Base-by-base conservation (phyloP, 2,329 filamentous ascomycete genomes). In the Arthrobotrys entomopaga region DNA sequence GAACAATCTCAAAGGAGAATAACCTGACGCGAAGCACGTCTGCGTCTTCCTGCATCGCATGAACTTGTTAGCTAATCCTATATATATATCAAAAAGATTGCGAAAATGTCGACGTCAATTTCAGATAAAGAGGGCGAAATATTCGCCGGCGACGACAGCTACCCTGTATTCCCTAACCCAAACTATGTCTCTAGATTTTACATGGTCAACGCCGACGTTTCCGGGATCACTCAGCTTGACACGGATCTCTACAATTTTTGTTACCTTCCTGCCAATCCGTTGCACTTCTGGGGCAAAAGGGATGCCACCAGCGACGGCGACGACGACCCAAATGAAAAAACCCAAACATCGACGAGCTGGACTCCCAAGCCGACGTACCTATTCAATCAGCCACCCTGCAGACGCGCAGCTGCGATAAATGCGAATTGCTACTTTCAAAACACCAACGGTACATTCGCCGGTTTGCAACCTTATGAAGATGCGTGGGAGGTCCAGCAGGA, bases 381-480 rank as follows among this genome's bases (percentile, higher is more conserved):
- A 38, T 19, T 73, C n/a, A 22, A 57, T 11, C 5, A 13, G 11
- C n/a, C 69, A 22, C 69, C 69, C 8, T 73, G 69, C 26, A 65
- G 34, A 34, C 61, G 69, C 20, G 52, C 61, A 1, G 61, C 61
- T 1, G 54, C 69, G n/a, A 66, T 73, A 66, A 73, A 73, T 29
- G 11, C 61, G 1, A 73, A 73, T 46, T 73, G 69, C 34, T 66
- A 73, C 38, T 57, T 73, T 22, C 40, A 73, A 43, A 50, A 73
- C 24, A 73, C 61, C 7, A 73, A 73, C 52, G 69, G 69, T 20
- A 73, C 69, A 1, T 63, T 73, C n/a, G 40, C 46, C 2, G 69
- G 61, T 0, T 42, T 73, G 13, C 69, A 58, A n/a, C 38, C 56
- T 13, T 73, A 73, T 46, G 42, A 73, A n/a, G 38, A 29, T 29